Evolutionary conservation across 768 basidiomycete genomes (phyloP).

Genomic region (Lactifluus piperatus): DNA sequence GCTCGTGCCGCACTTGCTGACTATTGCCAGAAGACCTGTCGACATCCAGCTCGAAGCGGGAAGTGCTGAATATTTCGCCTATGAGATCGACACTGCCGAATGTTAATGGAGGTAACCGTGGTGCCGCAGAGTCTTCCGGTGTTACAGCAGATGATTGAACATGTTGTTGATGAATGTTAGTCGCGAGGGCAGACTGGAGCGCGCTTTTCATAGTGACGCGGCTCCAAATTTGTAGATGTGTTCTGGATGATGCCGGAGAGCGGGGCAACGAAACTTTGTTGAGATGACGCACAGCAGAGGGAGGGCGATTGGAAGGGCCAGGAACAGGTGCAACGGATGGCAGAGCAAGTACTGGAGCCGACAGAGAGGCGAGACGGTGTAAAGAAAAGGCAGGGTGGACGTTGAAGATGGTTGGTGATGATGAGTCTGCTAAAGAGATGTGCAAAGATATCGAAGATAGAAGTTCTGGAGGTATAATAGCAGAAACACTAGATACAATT

Average conservation of each 20-base stretch:
- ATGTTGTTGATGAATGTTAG: constrained; percentile 13
- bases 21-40: background rate
- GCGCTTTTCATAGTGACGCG: constrained; percentile 19
- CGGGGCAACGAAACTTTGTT: background rate
- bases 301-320: background rate
- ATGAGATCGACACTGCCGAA: constrained; percentile 15
- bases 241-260: constrained; percentile 6
- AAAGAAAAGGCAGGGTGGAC: constrained; percentile 37
- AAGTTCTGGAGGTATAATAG: constrained; percentile 50
- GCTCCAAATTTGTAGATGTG: constrained; percentile 18
- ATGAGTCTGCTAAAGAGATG: constrained; percentile 27
- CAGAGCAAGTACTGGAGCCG: constrained; percentile 16
- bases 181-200: constrained; percentile 18
- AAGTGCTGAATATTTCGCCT: constrained; percentile 19
- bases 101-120: constrained; percentile 18
- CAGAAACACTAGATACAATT: constrained; percentile 48
- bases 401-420: constrained; percentile 38
- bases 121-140: constrained; percentile 1
- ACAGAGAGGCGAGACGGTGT: constrained; percentile 29
- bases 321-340: constrained; percentile 20
- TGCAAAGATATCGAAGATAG: constrained; percentile 45
- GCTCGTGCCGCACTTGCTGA: constrained; percentile 13
- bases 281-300: background rate
- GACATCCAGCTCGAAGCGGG: constrained; percentile 4
- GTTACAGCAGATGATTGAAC: background rate